Base-by-base conservation (phyloP, 306 rosid genomes). In the Albizia julibrissin region DNA sequence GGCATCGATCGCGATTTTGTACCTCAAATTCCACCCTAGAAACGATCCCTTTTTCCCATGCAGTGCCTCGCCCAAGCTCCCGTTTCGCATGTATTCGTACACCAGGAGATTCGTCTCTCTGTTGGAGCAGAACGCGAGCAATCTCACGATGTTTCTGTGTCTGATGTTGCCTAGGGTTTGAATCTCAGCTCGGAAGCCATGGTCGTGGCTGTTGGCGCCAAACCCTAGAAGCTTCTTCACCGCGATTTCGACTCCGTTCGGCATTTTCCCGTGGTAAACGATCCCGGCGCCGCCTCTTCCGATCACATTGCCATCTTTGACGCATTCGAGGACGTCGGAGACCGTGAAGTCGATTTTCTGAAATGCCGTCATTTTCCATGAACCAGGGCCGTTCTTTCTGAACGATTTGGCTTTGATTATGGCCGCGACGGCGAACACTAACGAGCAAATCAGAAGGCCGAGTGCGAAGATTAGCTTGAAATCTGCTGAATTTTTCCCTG, bases 221-320 rank as follows among this genome's bases (percentile, higher is more conserved):
- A 90, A 84, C 4, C 94, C 97, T 5, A 94, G 87, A 14, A 94
- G 89, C 40, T 92, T 94, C 15, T 94, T 94, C 7, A 94, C 97
- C 1, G 98, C 98, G 37, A 94, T 77, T 78, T 94, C 97, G 0
- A 86, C 90, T 22, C 98, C 98, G 40, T 79, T 89, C 4, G 97
- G 90, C 98, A 94, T 94, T 84, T 94, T 92, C 0, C 97, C 98
- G 52, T 94, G 98, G 91, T 92, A 94, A 15, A 94, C 98, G 10
- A 92, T 90, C 65, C 98, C 98, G 0, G 98, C 98, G 22, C 98
- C 98, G 46, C 98, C 98, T 86, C 91, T 79, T 26, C 98, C 98
- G 4, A 94, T 91, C 72, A 89, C 98, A 43, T 92, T 94, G 4
- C 98, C 98, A 14, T 94, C 98, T 72, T 90, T 92, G 56, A 94